Conservation (phyloP, 23 red algal genomes). For the Gracilaria gracilis region DNA sequence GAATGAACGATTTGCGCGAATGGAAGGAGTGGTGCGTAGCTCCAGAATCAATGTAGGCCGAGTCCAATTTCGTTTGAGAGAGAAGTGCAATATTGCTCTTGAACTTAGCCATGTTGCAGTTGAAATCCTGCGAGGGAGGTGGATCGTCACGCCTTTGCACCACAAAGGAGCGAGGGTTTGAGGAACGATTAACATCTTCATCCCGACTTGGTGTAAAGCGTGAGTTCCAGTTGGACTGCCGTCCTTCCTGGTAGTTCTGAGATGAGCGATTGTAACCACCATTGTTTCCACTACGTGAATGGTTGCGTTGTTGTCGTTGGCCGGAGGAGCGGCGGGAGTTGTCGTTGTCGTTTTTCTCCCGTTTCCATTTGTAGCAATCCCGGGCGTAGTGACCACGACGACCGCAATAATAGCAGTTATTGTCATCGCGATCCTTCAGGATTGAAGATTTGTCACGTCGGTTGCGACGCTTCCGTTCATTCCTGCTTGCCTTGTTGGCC, state of each 20-base stretch:
- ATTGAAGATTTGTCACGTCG: not conserved
- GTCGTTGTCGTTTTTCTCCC: not conserved
- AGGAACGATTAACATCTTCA: not conserved
- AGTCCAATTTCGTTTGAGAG: not conserved
- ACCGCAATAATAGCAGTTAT: not conserved
- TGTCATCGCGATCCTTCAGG: not conserved
- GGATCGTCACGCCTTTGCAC: not conserved
- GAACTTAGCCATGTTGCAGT: not conserved
- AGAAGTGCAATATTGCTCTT: not conserved
- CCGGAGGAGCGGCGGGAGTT: not conserved
- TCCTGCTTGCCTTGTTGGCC: not conserved
- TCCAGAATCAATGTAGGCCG: slow-evolving; percentile 37
- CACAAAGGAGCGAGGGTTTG: not conserved
- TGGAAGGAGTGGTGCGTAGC: slow-evolving; percentile 32
- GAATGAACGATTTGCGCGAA: slow-evolving; percentile 1
- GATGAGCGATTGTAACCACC: not conserved
- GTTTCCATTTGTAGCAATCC: not conserved
- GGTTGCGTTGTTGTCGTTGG: no score
- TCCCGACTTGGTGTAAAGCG: slow-evolving; percentile 2
- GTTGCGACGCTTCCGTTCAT: not conserved
- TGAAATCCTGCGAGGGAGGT: not conserved
- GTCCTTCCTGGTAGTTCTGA: not conserved
- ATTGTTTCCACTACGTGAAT: not conserved
- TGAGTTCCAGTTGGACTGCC: not conserved
- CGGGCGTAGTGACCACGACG: slow-evolving; percentile 12